Evolutionary conservation across 202 grass and related monocot species (phyloP).

Genomic region (Digitaria exilis): DNA sequence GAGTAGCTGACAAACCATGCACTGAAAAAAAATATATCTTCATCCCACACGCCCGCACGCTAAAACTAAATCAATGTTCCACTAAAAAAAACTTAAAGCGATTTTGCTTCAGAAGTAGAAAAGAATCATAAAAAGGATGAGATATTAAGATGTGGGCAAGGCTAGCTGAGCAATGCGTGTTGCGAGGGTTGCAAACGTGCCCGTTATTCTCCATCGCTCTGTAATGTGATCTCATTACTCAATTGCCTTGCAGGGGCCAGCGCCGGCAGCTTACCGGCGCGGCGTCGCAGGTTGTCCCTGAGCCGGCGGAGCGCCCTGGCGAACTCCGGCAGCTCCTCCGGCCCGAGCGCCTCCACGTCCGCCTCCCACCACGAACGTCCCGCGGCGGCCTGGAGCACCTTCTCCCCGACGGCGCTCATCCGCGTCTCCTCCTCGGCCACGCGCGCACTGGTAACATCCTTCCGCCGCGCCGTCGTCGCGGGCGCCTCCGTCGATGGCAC

Average conservation of each 20-base stretch:
- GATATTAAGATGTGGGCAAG: too few species aligned
- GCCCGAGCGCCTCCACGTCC: constrained; percentile 22
- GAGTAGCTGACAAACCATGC: background rate
- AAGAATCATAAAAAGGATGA: too few species aligned
- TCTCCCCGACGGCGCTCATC: background rate
- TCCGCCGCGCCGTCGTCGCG: background rate
- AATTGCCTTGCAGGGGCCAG: background rate
- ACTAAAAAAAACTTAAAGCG: background rate
- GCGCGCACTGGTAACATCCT: background rate
- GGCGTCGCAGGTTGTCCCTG: constrained; percentile 6
- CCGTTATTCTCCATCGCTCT: background rate
- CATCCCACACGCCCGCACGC: background rate
- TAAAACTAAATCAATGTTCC: too few species aligned
- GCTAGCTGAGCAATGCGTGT: too few species aligned
- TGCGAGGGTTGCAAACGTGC: too few species aligned
- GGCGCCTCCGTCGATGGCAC: background rate
- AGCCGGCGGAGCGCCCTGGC: constrained; percentile 22
- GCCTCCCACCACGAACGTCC: constrained; percentile 35
- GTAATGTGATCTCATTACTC: background rate
- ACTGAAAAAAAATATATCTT: background rate
- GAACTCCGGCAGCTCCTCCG: constrained; percentile 38
- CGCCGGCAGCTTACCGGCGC: background rate
- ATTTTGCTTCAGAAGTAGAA: background rate
- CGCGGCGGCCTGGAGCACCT: constrained; percentile 10
- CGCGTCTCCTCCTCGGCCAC: constrained; percentile 13